A percentile compares a stretch with the other conserved stretches of the same genome.
These are phyloP conservation scores for Mycena rosella DNA, from an alignment of 768 basidiomycete genomes.

Conservation along the genomic window DNA sequence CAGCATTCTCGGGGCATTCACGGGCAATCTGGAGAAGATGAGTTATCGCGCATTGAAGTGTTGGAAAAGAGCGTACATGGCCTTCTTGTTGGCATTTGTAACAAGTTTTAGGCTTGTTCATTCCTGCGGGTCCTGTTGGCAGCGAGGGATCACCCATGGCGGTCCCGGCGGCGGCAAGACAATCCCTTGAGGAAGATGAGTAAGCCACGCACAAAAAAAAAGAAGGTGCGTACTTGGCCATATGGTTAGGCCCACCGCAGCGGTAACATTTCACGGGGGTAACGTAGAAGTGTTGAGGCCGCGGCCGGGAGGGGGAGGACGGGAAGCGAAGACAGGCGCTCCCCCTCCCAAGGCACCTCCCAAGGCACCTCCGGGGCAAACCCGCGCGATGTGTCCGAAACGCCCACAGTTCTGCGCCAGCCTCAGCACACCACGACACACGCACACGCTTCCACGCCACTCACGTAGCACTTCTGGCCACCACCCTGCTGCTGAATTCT, in stretches of 20 bases:
- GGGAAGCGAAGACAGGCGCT: constrained; percentile 69
- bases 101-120: constrained; percentile 82
- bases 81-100: constrained; percentile 92
- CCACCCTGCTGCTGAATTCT: constrained; percentile 72
- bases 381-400: constrained; percentile 85
- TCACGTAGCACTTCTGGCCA: constrained; percentile 88
- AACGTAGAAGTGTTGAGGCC: constrained; percentile 80
- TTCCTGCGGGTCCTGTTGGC: constrained; percentile 59
- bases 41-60: too few species aligned
- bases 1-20: constrained; percentile 71
- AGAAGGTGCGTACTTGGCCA: constrained; percentile 70
- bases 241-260: constrained; percentile 90
- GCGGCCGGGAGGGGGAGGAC: constrained; percentile 81
- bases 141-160: constrained; percentile 56
- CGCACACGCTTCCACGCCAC: constrained; percentile 41
- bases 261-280: constrained; percentile 90
- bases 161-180: constrained; percentile 79
- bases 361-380: constrained; percentile 69
- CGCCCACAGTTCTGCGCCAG: constrained; percentile 78
- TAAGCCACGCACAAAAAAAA: constrained; percentile 17
- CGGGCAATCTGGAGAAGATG: constrained; percentile 64
- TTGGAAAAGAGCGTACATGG: constrained; percentile 68
- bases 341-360: constrained; percentile 51
- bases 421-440: constrained; percentile 27
- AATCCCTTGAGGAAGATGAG: constrained; percentile 67